These are phyloP conservation scores for Rubroboletus satanas DNA, from an alignment of 768 basidiomycete genomes.

Conservation along the genomic window DNA sequence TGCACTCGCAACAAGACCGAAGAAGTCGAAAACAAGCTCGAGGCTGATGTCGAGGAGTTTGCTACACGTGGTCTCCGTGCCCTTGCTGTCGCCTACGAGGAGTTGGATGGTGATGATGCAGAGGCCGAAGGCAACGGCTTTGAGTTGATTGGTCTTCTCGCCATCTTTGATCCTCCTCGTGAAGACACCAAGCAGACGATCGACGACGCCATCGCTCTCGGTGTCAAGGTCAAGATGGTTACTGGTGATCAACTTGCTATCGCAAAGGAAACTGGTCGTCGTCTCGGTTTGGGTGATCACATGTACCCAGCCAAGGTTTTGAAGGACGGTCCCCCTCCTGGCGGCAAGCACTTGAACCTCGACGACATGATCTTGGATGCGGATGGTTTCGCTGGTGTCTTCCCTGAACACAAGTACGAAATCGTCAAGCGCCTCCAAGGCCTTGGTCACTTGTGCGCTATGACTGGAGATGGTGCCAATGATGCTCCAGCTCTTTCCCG, in stretches of 20 bases:
- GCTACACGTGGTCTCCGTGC: constrained; percentile 93
- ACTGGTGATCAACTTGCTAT: constrained; percentile 99
- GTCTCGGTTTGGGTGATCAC: constrained; percentile 97
- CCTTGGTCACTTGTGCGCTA: constrained; percentile 93
- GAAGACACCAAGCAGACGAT: constrained; percentile 99
- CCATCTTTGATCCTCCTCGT: constrained; percentile 97
- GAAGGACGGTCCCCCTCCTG: constrained; percentile 91
- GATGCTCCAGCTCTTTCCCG: constrained; percentile 97
- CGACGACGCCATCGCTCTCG: constrained; percentile 92
- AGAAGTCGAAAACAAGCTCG: constrained; percentile 85
- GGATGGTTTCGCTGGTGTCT: constrained; percentile 98
- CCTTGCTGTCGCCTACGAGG: constrained; percentile 93
- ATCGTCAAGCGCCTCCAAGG: constrained; percentile 98
- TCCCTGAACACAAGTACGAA: constrained; percentile 99
- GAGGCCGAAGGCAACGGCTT: constrained; percentile 95
- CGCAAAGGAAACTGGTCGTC: constrained; percentile 97
- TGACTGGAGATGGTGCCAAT: constrained; percentile 99
- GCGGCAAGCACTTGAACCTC: constrained; percentile 74
- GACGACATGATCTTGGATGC: constrained; percentile 99
- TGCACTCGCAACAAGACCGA: constrained; percentile 97
- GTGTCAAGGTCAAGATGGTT: constrained; percentile 99
- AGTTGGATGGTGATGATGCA: constrained; percentile 75
- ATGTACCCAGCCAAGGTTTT: constrained; percentile 99
- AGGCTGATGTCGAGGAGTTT: constrained; percentile 94
- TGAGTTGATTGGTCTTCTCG: constrained; percentile 93